Percentiles rank a stretch among this genome's conserved stretches.
Evolutionary conservation across 495 filamentous ascomycete genomes (phyloP).

Genomic region (Penicillium soppii): DNA sequence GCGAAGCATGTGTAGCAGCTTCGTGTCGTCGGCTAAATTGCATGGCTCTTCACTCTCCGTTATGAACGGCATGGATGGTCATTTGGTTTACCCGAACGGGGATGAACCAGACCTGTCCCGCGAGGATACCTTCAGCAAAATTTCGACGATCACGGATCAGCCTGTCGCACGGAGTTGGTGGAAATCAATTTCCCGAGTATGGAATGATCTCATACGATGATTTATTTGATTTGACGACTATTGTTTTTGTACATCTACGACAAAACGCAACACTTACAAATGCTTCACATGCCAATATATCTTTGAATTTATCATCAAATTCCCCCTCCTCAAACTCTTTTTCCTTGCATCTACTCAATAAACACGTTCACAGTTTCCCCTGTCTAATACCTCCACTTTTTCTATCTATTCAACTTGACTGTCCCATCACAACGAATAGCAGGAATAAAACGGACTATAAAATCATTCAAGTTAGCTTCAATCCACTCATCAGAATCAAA

Average conservation of each 20-base stretch:
- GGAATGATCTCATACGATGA: constrained; percentile 21
- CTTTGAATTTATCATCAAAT: no score
- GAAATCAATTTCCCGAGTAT: constrained; percentile 21
- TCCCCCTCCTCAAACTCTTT: no score
- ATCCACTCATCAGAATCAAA: neutral
- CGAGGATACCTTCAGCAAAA: constrained; percentile 25
- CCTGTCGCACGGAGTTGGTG: constrained; percentile 22
- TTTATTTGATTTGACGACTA: neutral
- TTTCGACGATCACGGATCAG: constrained; percentile 14
- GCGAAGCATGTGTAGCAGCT: constrained; percentile 18
- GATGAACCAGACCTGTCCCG: constrained; percentile 11
- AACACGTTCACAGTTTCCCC: no score
- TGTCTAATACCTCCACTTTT: no score
- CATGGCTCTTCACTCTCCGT: constrained; percentile 28
- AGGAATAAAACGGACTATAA: constrained; percentile 8
- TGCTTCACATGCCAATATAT: no score
- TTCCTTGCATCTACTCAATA: no score
- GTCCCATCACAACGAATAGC: no score
- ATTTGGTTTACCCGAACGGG: constrained; percentile 28
- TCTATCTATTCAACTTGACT: no score
- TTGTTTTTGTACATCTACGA: neutral
- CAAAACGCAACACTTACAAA: neutral
- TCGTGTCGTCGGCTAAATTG: constrained; percentile 14
- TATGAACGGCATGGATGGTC: constrained; percentile 45
- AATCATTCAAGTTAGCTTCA: neutral